Evolutionary conservation across 1,284 basidiomycete species (phyloP).

Genomic region (Ceratobasidium sp.): DNA sequence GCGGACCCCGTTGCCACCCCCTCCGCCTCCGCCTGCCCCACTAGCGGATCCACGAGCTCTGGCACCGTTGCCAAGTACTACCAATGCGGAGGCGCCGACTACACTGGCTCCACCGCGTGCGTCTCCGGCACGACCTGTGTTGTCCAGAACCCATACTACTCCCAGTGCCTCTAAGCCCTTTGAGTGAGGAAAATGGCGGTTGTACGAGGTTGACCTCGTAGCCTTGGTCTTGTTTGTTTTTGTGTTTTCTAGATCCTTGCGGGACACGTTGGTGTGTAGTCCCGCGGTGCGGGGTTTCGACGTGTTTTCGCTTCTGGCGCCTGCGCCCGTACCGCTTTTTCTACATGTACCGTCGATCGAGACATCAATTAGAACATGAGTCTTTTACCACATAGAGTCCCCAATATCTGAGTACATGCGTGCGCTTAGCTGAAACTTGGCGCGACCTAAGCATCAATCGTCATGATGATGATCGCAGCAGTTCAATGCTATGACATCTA

Average conservation of each 20-base stretch:
- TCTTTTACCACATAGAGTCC: not conserved
- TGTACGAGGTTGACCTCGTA: not conserved
- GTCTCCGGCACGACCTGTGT: constrained; percentile 31
- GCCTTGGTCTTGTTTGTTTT: not conserved
- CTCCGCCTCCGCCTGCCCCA: constrained; percentile 17
- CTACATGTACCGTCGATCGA: constrained; percentile 15
- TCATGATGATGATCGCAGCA: no score
- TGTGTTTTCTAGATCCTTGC: not conserved
- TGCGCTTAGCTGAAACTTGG: no score
- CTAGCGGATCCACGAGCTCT: not conserved
- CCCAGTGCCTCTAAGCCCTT: constrained; percentile 42
- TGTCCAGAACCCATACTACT: constrained; percentile 45
- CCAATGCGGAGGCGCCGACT: constrained; percentile 43
- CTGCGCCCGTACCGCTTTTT: not conserved
- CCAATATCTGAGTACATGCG: no score
- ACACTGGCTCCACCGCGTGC: constrained; percentile 38
- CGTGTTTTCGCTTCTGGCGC: not conserved
- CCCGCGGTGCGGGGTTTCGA: constrained; percentile 3
- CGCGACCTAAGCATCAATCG: no score
- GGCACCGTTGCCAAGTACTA: constrained; percentile 9
- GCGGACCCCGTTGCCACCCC: constrained; percentile 2
- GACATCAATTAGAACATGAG: constrained; percentile 31
- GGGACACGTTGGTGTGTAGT: not conserved
- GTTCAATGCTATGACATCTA: no score
- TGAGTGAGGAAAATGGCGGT: not conserved